Evolutionary conservation across 2,329 filamentous ascomycete genomes (phyloP).

Genomic region (Penicillium sp.): DNA sequence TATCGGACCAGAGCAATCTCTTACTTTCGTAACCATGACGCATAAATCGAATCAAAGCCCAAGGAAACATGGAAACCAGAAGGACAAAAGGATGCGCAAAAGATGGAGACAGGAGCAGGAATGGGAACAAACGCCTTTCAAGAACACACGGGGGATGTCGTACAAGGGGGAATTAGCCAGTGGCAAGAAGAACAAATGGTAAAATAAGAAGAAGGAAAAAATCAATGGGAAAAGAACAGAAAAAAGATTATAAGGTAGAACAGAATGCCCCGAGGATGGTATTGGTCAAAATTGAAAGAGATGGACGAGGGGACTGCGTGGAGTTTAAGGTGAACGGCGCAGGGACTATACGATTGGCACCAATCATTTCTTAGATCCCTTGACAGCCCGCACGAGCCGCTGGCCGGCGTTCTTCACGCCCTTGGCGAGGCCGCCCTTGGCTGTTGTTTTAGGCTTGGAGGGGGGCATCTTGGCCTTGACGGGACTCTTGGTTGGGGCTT

Average conservation of each 20-base stretch:
- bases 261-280: not conserved
- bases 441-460: conserved; percentile 8
- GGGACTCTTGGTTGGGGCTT: conserved; percentile 13
- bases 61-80: not conserved
- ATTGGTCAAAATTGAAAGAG: not conserved
- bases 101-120: not conserved
- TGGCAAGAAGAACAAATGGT: not conserved
- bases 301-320: not conserved
- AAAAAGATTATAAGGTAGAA: not conserved
- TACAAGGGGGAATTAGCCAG: conserved; percentile 11
- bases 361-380: conserved; percentile 12
- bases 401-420: conserved; percentile 18
- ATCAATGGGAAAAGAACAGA: not conserved
- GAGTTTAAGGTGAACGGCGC: no score
- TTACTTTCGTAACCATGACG: conserved; percentile 13
- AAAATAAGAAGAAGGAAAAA: not conserved
- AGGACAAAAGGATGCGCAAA: not conserved
- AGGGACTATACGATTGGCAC: no score
- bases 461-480: conserved; percentile 14
- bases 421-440: conserved; percentile 13
- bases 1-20: conserved; percentile 4
- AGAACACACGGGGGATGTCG: not conserved
- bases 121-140: conserved; percentile 1
- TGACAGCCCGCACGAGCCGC: conserved; percentile 20
- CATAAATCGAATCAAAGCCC: conserved; percentile 5